Evolutionary conservation across 441 rosid species (phyloP).

Genomic region (Populus hybrid): DNA sequence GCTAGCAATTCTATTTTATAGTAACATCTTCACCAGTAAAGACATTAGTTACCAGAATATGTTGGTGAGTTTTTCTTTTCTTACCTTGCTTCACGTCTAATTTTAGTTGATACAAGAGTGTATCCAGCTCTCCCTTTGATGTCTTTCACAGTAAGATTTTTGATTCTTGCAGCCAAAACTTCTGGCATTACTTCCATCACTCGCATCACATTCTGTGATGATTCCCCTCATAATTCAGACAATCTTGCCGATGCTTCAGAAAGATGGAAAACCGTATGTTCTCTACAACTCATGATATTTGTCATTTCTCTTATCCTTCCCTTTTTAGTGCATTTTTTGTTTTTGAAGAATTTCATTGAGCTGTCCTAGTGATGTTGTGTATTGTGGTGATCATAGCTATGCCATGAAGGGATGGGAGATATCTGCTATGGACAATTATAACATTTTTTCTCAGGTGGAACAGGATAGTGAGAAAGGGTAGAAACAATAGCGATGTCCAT

Average conservation of each 20-base stretch:
- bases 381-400: background rate
- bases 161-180: constrained; percentile 63
- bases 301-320: constrained; percentile 10
- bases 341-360: background rate
- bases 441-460: background rate
- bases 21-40: constrained; percentile 61
- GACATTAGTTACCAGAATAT: constrained; percentile 36
- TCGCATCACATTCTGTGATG: constrained; percentile 85
- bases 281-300: constrained; percentile 16
- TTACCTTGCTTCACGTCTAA: constrained; percentile 11
- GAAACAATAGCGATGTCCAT: no score
- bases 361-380: background rate
- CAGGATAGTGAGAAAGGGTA: no score
- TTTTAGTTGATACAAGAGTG: constrained; percentile 12
- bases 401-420: background rate
- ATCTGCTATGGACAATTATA: background rate
- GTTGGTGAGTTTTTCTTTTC: constrained; percentile 51
- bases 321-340: background rate
- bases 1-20: constrained; percentile 70
- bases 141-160: constrained; percentile 11
- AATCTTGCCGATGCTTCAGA: constrained; percentile 80
- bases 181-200: constrained; percentile 78
- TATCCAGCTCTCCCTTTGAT: constrained; percentile 12
- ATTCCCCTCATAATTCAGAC: constrained; percentile 81
- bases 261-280: constrained; percentile 65